Conservation (phyloP, 1,139 yeast genomes). For the Pichia sp. region DNA sequence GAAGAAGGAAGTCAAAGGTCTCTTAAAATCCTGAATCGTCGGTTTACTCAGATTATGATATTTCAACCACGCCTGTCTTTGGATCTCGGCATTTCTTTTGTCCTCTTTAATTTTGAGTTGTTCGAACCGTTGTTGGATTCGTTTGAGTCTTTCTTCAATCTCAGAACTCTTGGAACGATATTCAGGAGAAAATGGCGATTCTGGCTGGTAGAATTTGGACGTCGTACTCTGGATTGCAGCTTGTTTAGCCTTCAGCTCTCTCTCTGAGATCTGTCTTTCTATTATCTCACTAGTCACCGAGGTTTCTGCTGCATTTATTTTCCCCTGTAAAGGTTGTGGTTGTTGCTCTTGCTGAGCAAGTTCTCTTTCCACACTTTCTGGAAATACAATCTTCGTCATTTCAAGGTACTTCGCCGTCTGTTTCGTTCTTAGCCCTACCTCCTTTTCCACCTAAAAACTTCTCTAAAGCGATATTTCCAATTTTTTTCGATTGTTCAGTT, state of each 20-base stretch:
- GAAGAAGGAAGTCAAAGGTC: slow-evolving; percentile 22
- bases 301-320: not conserved
- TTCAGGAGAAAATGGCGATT: slow-evolving; percentile 19
- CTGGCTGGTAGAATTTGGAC: slow-evolving; percentile 20
- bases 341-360: slow-evolving; percentile 4
- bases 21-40: slow-evolving; percentile 19
- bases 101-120: slow-evolving; percentile 18
- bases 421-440: too few species aligned
- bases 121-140: slow-evolving; percentile 17
- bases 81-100: slow-evolving; percentile 13
- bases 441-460: too few species aligned
- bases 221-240: slow-evolving; percentile 12
- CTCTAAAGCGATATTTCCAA: too few species aligned
- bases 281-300: not conserved
- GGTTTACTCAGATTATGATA: slow-evolving; percentile 17
- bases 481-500: too few species aligned
- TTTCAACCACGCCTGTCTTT: slow-evolving; percentile 13
- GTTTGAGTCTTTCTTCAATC: slow-evolving; percentile 20
- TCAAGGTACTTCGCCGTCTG: too few species aligned
- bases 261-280: not conserved
- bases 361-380: slow-evolving; percentile 10
- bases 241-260: slow-evolving; percentile 3
- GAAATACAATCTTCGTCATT: slow-evolving; percentile 9
- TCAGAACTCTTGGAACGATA: slow-evolving; percentile 22
- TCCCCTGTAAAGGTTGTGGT: not conserved